Evolutionary conservation across 805 yeast genomes (phyloP), one percentile per base, ranked within the genome.

Genomic region (Pichia phayaonensis): DNA sequence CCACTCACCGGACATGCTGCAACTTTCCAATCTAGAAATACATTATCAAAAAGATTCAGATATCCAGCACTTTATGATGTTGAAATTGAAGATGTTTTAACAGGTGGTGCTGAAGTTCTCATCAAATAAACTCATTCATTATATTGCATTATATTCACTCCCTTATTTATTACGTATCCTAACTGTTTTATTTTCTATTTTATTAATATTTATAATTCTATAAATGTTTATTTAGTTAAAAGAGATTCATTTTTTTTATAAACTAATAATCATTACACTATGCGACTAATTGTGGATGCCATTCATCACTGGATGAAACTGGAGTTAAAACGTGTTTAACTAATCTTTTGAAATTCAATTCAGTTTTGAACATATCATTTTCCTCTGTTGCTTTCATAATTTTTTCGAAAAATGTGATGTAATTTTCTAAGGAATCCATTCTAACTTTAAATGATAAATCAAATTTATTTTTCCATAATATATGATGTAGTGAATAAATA

Each of bases 81-180:
- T 16, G 99, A 92, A 68, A 80, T 85, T 26, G 96, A 86, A 12
- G 77, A 80, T 56, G 80, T 92, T 59, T 77, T 81, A 59, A 74
- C 78, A 48, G 99, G 98, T 50, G 97, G 97, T 58, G 96, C 96
- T 36, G 81, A 75, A 39, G 61, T 75, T 42, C 68, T 79, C 15
- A 76, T 68, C 57, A 79, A 48, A 23, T 50, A 10, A 21, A 41
- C 15, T 21, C 29, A 34, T 39, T 11, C 40, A 39, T 39, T 21
- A 8, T 41, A 41, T 40, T 26, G 34, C 31, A 16, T 26, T 29
- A 3, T 22, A 15, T 36, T n/a, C n/a, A n/a, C n/a, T n/a, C n/a
- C 18, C 16, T 29, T 20, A 39, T n/a, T 27, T 39, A 40, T 26
- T 24, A 40, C n/a, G 8, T 41, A 45, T 22, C n/a, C 8, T 42